Base-by-base conservation (phyloP, 2,329 filamentous ascomycete species). In the Colletotrichum eleusines region DNA sequence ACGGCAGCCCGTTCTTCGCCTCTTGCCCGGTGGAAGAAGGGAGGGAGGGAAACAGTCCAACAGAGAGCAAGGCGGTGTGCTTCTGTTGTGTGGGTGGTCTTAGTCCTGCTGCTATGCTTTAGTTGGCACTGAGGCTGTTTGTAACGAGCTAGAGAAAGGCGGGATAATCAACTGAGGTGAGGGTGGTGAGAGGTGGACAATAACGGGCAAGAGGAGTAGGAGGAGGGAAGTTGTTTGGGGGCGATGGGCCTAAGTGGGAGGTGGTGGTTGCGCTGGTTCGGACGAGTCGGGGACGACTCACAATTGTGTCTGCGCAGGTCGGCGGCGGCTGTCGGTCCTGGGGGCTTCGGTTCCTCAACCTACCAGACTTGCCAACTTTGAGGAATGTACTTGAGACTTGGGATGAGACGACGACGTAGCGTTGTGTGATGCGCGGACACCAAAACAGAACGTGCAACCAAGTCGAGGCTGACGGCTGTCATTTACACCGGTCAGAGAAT, bases 231-330 rank as follows among this genome's bases (percentile, higher is more conserved):
- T 31, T 16, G 38, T 44, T 38, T 26, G 44, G 35, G 55, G 33
- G 42, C 26, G 60, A 44, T 12, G 44, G 44, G 31, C 26, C 16
- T 28, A 51, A 44, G 23, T 42, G 40, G n/a, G 20, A n/a, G 31
- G 33, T 20, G 28, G 44, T 60, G 38, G 54, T 26, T 46, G 61
- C 61, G 66, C 46, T 31, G 66, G 66, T 69, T 69, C 66, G 62
- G 62, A 69, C 62, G 66, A 54, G 44, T 69, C 66, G 62, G 66
- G 44, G 62, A 59, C 48, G 62, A 59, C 48, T 46, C 40, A 33
- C n/a, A 46, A 35, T 11, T 9, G 26, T 63, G 14, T 62, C 54
- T 64, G 35, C 60, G 31, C 33, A 9, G 60, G n/a, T 64, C 62
- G 53, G 38, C 20, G 38, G 23, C 44, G 38, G 38, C 31, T 33